phyloP scores from a whole-genome alignment of 805 yeast species.

The Pichia membranifaciens region DNA sequence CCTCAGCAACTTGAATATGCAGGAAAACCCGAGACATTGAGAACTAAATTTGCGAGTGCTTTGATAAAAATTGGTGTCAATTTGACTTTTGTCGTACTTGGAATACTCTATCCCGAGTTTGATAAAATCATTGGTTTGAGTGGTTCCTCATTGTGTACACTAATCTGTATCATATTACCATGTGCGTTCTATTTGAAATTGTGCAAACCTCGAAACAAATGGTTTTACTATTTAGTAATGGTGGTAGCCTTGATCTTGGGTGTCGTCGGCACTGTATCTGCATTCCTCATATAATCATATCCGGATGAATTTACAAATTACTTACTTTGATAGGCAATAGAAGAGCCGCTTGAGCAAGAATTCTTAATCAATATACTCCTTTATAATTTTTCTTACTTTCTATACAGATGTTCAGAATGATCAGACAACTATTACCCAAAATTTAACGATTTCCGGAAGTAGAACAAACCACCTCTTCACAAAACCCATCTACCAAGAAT shows the following conservation, averaged over 20 bases:
- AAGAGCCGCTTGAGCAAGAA: too few species aligned
- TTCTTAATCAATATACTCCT: too few species aligned
- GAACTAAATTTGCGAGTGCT: slow-evolving; percentile 13
- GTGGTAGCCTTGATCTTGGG: slow-evolving; percentile 45
- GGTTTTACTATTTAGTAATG: slow-evolving; percentile 38
- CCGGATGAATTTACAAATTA: too few species aligned
- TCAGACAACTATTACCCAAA: too few species aligned
- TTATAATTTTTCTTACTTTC: too few species aligned
- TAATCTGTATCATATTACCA: slow-evolving; percentile 76
- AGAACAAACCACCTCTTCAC: too few species aligned
- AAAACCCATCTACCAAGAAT: slow-evolving; percentile 47
- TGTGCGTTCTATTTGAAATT: slow-evolving; percentile 65
- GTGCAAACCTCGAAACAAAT: slow-evolving; percentile 44
- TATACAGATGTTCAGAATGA: too few species aligned
- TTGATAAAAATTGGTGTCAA: slow-evolving; percentile 49
- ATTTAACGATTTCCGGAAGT: too few species aligned
- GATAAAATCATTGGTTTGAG: slow-evolving; percentile 78
- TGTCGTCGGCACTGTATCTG: slow-evolving; percentile 56
- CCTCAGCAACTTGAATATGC: slow-evolving; percentile 22
- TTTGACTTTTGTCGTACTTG: slow-evolving; percentile 53
- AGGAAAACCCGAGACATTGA: slow-evolving; percentile 12
- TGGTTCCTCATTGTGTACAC: slow-evolving; percentile 79
- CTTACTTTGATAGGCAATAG: too few species aligned
- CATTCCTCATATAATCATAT: slow-evolving; percentile 20
- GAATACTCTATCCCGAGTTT: slow-evolving; percentile 75